Base-by-base conservation (phyloP, 2,329 filamentous ascomycete genomes). In the Fusarium sp. region DNA sequence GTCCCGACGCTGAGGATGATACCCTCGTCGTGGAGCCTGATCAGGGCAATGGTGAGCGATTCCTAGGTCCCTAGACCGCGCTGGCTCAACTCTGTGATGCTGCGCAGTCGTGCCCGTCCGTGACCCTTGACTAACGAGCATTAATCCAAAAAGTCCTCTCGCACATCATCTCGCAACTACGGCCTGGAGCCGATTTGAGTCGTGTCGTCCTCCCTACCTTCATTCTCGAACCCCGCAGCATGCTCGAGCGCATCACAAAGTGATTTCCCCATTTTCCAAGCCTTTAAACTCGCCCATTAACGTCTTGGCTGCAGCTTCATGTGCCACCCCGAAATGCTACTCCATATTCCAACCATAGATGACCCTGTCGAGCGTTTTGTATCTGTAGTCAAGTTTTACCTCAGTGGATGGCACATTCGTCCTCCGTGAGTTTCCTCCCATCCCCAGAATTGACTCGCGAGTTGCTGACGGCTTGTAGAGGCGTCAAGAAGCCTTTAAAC, bases 161-260 rank as follows among this genome's bases (percentile, higher is more conserved):
- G 69, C 96, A 98, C 85, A 97, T 99, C 84, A 98, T 99, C 81
- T 97, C 95, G 62, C 97, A 99, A 85, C 89, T 99, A 72, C 93
- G 97, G 72, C 97, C 97, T 14, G 97, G 97, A 75, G 97, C 97
- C 79, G 97, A 99, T 83, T 87, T 99, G 78, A 98, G 95, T 84
- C 91, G 96, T 78, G 95, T 99, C 72, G 96, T 97, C 38, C 88
- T 99, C 66, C 97, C 97, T 45, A 99, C 97, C 57, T 99, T 99
- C 83, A 99, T 99, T 80, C 91, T 99, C 78, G 97, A 99, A 84
- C 97, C 97, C 27, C 92, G 95, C 80, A 98, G 95, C 78, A 99
- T 99, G 97, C 87, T 99, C 79, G 97, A 99, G 85, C 91, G 97
- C 78, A 99, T 99, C 82, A 99, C 97, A 80, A 99, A 99, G 95